Percentiles rank a stretch among this genome's conserved stretches.
Evolutionary conservation across 305 asterid species (phyloP).

Genomic region (Rubia occidens): DNA sequence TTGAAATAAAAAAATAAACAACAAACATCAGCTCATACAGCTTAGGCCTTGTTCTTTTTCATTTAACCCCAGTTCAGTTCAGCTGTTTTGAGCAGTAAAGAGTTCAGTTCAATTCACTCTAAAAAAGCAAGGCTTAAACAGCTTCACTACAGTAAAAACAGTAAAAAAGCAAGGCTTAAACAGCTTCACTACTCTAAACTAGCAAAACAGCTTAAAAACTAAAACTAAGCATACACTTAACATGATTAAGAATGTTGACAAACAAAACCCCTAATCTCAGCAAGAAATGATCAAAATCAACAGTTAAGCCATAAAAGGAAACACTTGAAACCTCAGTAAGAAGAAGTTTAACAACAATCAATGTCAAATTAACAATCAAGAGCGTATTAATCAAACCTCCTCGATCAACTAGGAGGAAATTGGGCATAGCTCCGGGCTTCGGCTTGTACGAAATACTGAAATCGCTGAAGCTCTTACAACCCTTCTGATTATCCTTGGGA

Average conservation of each 20-base stretch:
- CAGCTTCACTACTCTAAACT: neutral
- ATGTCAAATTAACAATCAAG: neutral
- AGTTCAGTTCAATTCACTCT: neutral
- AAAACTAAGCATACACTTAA: neutral
- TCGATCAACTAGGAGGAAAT: conserved; percentile 73
- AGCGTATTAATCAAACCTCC: conserved; percentile 42
- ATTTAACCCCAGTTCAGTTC: neutral
- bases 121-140: neutral
- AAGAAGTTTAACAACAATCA: neutral
- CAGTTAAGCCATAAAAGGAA: neutral
- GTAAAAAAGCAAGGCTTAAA: neutral
- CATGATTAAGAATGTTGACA: neutral
- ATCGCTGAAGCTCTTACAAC: conserved; percentile 62
- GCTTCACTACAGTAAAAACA: neutral
- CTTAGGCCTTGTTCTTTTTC: no score
- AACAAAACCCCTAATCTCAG: neutral
- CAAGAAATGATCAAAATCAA: neutral
- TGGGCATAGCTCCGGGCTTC: conserved; percentile 74
- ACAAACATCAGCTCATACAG: conserved; percentile 2
- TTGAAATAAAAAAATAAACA: neutral
- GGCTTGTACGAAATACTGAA: conserved; percentile 63
- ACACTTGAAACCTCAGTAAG: neutral
- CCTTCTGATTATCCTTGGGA: conserved; percentile 69
- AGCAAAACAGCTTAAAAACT: neutral
- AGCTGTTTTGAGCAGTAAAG: neutral